Percentiles rank a stretch among this genome's conserved stretches.
phyloP scores from a whole-genome alignment of 306 rosid species.

The Hippophae rhamnoides region DNA sequence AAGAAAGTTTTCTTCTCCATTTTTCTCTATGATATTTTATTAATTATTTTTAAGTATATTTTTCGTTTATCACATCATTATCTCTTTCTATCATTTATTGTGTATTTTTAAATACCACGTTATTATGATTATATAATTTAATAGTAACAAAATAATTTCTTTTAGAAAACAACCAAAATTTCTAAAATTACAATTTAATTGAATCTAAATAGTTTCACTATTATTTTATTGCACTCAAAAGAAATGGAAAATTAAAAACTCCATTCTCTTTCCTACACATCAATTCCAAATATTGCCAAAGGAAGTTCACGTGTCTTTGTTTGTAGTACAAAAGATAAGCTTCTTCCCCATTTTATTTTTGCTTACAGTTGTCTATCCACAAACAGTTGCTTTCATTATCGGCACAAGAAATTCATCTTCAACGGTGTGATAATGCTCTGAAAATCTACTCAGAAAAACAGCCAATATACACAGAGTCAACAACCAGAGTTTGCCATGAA shows the following conservation, averaged over 20 bases:
- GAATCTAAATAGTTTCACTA: too few relatives aligned
- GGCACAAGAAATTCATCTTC: slow-evolving; percentile 36
- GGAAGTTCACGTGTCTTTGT: slow-evolving; percentile 83
- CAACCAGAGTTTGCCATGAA: slow-evolving; percentile 36
- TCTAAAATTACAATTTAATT: too few relatives aligned
- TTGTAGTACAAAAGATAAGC: slow-evolving; percentile 41
- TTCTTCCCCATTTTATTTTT: slow-evolving; percentile 29
- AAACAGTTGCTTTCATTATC: slow-evolving; percentile 27
- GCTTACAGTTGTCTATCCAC: slow-evolving; percentile 30
- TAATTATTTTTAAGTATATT: too few relatives aligned
- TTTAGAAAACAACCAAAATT: too few relatives aligned
- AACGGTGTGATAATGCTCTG: slow-evolving; percentile 29
- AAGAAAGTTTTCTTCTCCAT: too few relatives aligned
- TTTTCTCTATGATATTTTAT: too few relatives aligned
- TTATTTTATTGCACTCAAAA: too few relatives aligned
- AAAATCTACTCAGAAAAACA: slow-evolving; percentile 1
- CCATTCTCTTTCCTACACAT: slow-evolving; percentile 64
- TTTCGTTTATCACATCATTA: too few relatives aligned
- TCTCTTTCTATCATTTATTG: too few relatives aligned
- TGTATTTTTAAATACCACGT: too few relatives aligned
- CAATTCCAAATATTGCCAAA: slow-evolving; percentile 51
- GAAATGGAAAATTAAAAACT: slow-evolving; percentile 13
- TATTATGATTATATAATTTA: too few relatives aligned
- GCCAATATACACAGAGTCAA: neutral
- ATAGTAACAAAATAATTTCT: too few relatives aligned